Percentiles rank a stretch among this genome's conserved stretches.
Evolutionary conservation across 2,329 filamentous ascomycete species (phyloP).

Genomic region (Furcasterigmium sp.): DNA sequence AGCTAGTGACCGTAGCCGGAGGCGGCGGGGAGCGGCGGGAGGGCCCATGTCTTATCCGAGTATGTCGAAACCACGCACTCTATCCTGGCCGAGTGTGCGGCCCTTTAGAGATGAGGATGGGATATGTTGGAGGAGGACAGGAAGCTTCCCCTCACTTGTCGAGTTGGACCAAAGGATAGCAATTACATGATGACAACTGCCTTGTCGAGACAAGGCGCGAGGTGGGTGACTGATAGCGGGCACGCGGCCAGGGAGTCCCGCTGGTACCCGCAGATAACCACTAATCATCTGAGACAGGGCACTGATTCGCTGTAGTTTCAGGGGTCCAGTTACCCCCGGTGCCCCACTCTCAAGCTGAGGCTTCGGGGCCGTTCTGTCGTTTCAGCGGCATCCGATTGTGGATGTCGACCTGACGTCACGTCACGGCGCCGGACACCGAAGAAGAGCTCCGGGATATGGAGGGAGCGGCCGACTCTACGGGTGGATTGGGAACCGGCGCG

Average conservation of each 20-base stretch:
- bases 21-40: slow-evolving; percentile 3
- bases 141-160: neutral
- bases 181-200: slow-evolving; percentile 5
- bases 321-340: neutral
- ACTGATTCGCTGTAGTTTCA: slow-evolving; percentile 7
- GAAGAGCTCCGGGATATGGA: too few relatives aligned
- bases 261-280: slow-evolving; percentile 14
- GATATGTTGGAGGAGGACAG: neutral
- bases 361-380: too few relatives aligned
- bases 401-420: too few relatives aligned
- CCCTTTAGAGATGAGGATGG: neutral
- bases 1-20: slow-evolving; percentile 8
- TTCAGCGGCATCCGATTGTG: too few relatives aligned
- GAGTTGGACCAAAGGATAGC: neutral
- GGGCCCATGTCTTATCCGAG: neutral
- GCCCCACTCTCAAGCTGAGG: neutral
- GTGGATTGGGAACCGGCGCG: too few relatives aligned
- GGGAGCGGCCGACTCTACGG: too few relatives aligned
- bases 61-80: too few relatives aligned
- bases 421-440: too few relatives aligned
- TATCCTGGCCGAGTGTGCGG: too few relatives aligned
- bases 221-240: neutral
- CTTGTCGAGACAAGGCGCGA: slow-evolving; percentile 10
- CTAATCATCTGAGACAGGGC: slow-evolving; percentile 7
- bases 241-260: slow-evolving; percentile 9